Evolutionary conservation across 345 rosid species (phyloP).

Genomic region (Cochlearia excelsa): DNA sequence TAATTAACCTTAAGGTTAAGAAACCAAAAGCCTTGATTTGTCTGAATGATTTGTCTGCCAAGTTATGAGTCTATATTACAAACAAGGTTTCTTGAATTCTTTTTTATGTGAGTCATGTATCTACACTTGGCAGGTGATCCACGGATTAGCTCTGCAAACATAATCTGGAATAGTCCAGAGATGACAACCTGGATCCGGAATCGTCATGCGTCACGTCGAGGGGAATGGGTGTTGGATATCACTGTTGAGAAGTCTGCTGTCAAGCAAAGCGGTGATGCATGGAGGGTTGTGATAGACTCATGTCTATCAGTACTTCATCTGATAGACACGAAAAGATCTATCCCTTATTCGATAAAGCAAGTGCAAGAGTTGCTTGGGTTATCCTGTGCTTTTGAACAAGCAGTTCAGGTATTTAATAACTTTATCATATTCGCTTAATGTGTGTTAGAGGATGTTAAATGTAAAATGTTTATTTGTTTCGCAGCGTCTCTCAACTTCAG

Average conservation of each 20-base stretch:
- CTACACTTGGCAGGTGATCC: slow-evolving; percentile 67
- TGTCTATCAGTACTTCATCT: slow-evolving; percentile 85
- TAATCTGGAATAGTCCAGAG: slow-evolving; percentile 73
- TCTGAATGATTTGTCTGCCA: slow-evolving; percentile 6
- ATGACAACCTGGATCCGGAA: slow-evolving; percentile 66
- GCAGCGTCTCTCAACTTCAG: slow-evolving; percentile 91
- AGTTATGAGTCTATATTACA: slow-evolving; percentile 10
- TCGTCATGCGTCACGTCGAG: slow-evolving; percentile 47
- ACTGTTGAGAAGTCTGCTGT: slow-evolving; percentile 68
- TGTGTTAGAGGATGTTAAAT: slow-evolving; percentile 8
- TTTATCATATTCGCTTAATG: slow-evolving; percentile 4
- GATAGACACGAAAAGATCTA: slow-evolving; percentile 71
- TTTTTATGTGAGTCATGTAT: slow-evolving; percentile 17
- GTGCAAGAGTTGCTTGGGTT: slow-evolving; percentile 85
- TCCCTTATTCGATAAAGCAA: slow-evolving; percentile 86
- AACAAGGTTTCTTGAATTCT: slow-evolving; percentile 6
- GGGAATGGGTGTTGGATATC: slow-evolving; percentile 76
- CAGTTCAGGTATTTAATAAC: slow-evolving; percentile 63
- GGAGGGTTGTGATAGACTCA: slow-evolving; percentile 84
- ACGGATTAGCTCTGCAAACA: slow-evolving; percentile 66
- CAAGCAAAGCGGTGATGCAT: slow-evolving; percentile 85
- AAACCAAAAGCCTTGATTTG: slow-evolving; percentile 3
- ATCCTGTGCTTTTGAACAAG: slow-evolving; percentile 89
- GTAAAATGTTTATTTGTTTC: slow-evolving; percentile 24
- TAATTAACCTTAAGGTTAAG: slow-evolving; percentile 1